Conservation (phyloP, 148 eudicot genomes). For the Diospyros kaki region DNA sequence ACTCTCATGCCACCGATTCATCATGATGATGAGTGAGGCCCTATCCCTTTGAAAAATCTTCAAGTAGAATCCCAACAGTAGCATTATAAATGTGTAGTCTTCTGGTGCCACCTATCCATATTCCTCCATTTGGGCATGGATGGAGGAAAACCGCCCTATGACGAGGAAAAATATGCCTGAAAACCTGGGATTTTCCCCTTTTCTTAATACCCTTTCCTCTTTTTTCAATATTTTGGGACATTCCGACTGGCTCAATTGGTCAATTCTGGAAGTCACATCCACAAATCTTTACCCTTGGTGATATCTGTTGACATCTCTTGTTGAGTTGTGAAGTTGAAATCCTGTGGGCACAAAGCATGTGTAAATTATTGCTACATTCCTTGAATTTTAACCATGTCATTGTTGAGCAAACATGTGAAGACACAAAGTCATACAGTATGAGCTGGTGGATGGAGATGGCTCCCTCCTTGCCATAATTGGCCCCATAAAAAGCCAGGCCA, state of each 20-base stretch:
- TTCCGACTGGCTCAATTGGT: constrained; percentile 9
- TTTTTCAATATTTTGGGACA: background rate
- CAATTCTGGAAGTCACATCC: constrained; percentile 40
- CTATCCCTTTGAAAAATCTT: constrained; percentile 15
- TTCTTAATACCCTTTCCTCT: background rate
- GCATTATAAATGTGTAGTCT: constrained; percentile 2
- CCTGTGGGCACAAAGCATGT: constrained; percentile 38
- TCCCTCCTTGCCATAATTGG: background rate
- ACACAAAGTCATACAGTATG: background rate
- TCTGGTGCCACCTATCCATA: constrained; percentile 4
- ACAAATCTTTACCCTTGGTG: constrained; percentile 49
- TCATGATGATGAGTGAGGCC: constrained; percentile 2
- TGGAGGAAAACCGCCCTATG: constrained; percentile 13
- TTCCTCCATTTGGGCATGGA: constrained; percentile 11
- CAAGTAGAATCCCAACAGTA: constrained; percentile 24
- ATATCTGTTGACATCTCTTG: constrained; percentile 55
- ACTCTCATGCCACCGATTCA: background rate
- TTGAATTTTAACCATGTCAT: constrained; percentile 5
- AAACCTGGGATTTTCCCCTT: constrained; percentile 19
- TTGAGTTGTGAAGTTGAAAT: constrained; percentile 32
- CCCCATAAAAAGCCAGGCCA: too few relatives aligned
- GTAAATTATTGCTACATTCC: constrained; percentile 15
- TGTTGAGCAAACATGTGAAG: background rate
- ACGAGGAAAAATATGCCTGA: constrained; percentile 14
- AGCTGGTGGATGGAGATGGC: background rate